These are phyloP conservation scores for Torulaspora quercuum DNA, from an alignment of 805 yeast genomes.

Conservation along the genomic window DNA sequence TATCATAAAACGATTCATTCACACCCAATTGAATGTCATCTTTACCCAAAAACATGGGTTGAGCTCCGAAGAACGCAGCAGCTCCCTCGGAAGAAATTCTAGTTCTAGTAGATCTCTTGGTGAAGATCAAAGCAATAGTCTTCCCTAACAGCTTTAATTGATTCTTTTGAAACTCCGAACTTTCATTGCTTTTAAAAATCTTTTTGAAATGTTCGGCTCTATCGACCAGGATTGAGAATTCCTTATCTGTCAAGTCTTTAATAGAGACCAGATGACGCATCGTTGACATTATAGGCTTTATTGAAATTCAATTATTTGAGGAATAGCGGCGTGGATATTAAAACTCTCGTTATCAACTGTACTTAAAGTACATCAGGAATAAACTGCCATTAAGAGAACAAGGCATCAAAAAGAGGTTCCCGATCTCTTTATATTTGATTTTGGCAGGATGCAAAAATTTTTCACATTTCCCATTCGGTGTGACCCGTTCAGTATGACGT, in stretches of 20 bases:
- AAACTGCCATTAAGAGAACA: conserved; percentile 5
- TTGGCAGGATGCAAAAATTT: too few relatives aligned
- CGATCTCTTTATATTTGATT: too few relatives aligned
- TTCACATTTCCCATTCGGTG: too few relatives aligned
- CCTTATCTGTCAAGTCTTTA: conserved; percentile 68
- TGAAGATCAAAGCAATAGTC: conserved; percentile 76
- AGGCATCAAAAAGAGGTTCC: neutral
- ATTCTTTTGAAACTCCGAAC: conserved; percentile 35
- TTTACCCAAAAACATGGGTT: conserved; percentile 93
- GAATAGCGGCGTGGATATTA: too few relatives aligned
- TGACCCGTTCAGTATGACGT: too few relatives aligned
- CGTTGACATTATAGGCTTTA: conserved; percentile 4
- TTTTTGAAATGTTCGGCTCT: conserved; percentile 70
- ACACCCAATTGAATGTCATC: conserved; percentile 97
- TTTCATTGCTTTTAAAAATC: conserved; percentile 54
- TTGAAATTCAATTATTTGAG: neutral
- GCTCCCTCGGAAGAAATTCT: conserved; percentile 95
- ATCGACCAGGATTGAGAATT: conserved; percentile 64
- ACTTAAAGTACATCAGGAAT: conserved; percentile 28
- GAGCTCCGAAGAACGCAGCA: conserved; percentile 86
- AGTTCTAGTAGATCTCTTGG: conserved; percentile 93
- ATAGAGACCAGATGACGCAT: conserved; percentile 77
- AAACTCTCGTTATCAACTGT: conserved; percentile 30
- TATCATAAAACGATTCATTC: conserved; percentile 86
- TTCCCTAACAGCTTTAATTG: conserved; percentile 67